Evolutionary conservation across 116 monocot genomes (phyloP), one percentile per base, ranked within the genome.

Genomic region (Papilionanthe hybrid): DNA sequence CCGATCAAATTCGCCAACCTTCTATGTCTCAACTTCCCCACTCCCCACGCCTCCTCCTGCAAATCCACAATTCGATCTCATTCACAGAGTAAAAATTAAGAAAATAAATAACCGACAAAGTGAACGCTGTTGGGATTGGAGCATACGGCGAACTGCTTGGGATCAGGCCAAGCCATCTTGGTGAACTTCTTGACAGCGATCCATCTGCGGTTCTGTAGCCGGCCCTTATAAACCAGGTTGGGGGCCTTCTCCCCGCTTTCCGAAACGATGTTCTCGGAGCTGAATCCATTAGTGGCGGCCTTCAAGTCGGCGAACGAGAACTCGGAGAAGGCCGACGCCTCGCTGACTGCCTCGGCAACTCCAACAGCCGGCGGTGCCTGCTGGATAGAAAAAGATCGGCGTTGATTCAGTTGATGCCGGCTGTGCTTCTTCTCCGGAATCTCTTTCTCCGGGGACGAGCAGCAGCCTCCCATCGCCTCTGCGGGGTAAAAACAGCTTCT

Each of bases 131-230:
- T 25, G 47, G 18, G 12, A 50, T 29, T 15, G 13, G 55, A 72
- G 66, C 90, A 42, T 8, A 97, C 97, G 3, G 90, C 90, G 84
- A 98, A 94, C 82, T 98, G 98, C 83, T 91, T 91, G 17, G 98
- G 88, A 76, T 98, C 94, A 48, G 94, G 98, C 98, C 98, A 98
- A 9, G 94, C 94, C 80, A 85, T 74, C 82, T 93, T 98, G 47
- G 93, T 79, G 85, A 94, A 98, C 86, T 98, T 98, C 89, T 98
- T 94, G 41, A 98, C 93, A 69, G 98, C 98, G 82, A 98, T 92
- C 90, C 88, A 90, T 13, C 88, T 85, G 42, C 84, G 80, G 82
- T 84, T 90, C 85, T 85, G 86, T 41, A 98, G 85, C 22, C 87
- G 77, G 28, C 98, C 98, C 81, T 89, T 91, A 86, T 94, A 94